Evolutionary conservation across 768 basidiomycete species (phyloP).

Genomic region (Podaxis sp.): DNA sequence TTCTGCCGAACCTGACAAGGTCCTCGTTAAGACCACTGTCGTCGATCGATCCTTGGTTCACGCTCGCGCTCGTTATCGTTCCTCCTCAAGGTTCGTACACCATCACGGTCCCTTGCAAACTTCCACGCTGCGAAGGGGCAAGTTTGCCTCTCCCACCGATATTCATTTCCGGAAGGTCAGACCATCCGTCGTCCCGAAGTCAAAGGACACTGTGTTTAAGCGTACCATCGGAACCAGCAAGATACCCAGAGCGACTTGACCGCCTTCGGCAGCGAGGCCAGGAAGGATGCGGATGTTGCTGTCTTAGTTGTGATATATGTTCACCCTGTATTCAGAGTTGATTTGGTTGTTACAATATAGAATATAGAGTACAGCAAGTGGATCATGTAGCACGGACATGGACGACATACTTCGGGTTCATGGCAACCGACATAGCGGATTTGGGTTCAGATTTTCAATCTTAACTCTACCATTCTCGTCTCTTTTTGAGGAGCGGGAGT

Average conservation of each 20-base stretch:
- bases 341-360: no score
- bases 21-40: slow-evolving; percentile 1
- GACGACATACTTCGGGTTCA: no score
- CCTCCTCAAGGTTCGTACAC: not conserved
- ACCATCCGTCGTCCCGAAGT: not conserved
- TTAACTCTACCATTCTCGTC: no score
- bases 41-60: slow-evolving; percentile 4
- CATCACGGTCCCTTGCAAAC: not conserved
- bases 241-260: not conserved
- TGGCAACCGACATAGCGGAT: no score
- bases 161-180: not conserved
- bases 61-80: slow-evolving; percentile 8
- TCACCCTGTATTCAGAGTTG: no score
- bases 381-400: no score
- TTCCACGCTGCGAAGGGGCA: not conserved
- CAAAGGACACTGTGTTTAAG: not conserved
- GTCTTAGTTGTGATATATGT: no score
- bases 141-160: not conserved
- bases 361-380: no score
- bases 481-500: no score
- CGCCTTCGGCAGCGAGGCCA: not conserved
- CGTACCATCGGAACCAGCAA: not conserved
- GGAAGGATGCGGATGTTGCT: no score
- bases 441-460: no score
- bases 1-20: not conserved